These are phyloP conservation scores for Cutaneotrichosporon sp. DNA, from an alignment of 1,284 basidiomycete species.

Conservation along the genomic window DNA sequence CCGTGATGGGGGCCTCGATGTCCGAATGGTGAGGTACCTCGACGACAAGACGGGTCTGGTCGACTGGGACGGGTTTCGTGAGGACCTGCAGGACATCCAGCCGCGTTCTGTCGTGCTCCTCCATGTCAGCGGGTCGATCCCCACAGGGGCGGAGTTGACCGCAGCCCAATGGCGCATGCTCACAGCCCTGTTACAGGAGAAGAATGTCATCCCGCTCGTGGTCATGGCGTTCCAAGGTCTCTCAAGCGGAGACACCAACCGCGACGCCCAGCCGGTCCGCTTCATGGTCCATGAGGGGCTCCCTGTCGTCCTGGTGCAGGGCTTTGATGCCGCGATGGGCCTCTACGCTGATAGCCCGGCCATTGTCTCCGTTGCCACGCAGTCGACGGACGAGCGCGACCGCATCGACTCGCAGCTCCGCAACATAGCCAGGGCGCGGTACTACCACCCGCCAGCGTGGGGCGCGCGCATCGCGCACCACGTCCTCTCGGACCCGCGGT, in stretches of 20 bases:
- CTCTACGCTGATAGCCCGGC: constrained; percentile 45
- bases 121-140: constrained; percentile 93
- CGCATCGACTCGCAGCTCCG: constrained; percentile 44
- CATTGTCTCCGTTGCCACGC: constrained; percentile 41
- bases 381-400: constrained; percentile 32
- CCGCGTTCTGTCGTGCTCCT: constrained; percentile 74
- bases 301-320: constrained; percentile 45
- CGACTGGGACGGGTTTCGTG: constrained; percentile 71
- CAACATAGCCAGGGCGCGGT: constrained; percentile 34
- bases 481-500: constrained; percentile 39
- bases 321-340: constrained; percentile 48
- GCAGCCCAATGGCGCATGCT: constrained; percentile 80
- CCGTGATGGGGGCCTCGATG: constrained; percentile 41
- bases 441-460: constrained; percentile 44
- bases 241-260: constrained; percentile 39
- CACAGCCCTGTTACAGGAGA: constrained; percentile 38
- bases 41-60: constrained; percentile 84
- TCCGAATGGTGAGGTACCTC: constrained; percentile 59
- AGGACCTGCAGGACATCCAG: constrained; percentile 58
- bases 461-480: constrained; percentile 43
- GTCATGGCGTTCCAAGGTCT: constrained; percentile 47
- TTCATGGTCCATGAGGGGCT: constrained; percentile 47
- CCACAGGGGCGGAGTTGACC: constrained; percentile 92
- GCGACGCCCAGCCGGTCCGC: constrained; percentile 44
- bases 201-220: constrained; percentile 42